Conservation (phyloP, 2,329 filamentous ascomycete species). For the Aureobasidium sp. region DNA sequence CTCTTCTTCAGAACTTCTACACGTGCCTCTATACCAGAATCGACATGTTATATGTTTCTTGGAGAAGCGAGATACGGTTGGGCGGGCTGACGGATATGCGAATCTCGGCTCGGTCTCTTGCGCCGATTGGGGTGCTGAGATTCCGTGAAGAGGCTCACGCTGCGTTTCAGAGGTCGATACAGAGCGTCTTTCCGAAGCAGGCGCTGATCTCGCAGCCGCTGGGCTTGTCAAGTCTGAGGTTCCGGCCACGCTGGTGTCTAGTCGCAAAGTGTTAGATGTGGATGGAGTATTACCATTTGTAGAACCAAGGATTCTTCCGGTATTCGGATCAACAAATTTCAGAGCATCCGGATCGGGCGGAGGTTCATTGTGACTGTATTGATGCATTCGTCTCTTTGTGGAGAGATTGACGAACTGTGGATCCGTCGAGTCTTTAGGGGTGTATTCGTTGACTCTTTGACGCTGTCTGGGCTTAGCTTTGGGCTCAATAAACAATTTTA, state of each 20-base stretch:
- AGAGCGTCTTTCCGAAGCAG: neutral
- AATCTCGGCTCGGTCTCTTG: neutral
- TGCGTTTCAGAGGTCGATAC: neutral
- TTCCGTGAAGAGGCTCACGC: neutral
- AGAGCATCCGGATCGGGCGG: slow-evolving; percentile 24
- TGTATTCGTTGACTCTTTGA: slow-evolving; percentile 20
- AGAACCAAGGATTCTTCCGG: slow-evolving; percentile 19
- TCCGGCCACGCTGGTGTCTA: neutral
- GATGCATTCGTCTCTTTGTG: slow-evolving; percentile 21
- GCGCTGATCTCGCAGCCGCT: neutral
- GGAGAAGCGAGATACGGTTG: neutral
- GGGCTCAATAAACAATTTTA: neutral
- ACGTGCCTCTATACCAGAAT: slow-evolving; percentile 18
- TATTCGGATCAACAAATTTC: slow-evolving; percentile 25
- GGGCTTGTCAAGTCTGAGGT: neutral
- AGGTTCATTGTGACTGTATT: slow-evolving; percentile 22
- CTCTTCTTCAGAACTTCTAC: slow-evolving; percentile 13
- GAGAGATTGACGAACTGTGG: slow-evolving; percentile 21
- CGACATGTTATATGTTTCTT: slow-evolving; percentile 19
- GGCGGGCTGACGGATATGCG: neutral
- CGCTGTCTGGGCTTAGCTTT: neutral
- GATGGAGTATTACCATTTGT: neutral
- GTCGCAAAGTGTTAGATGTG: neutral
- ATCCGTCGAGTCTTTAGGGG: slow-evolving; percentile 20
- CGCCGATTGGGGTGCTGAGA: neutral